Evolutionary conservation across 306 rosid species (phyloP), one percentile per base, ranked within the genome.

Genomic region (Begonia loranthoides): DNA sequence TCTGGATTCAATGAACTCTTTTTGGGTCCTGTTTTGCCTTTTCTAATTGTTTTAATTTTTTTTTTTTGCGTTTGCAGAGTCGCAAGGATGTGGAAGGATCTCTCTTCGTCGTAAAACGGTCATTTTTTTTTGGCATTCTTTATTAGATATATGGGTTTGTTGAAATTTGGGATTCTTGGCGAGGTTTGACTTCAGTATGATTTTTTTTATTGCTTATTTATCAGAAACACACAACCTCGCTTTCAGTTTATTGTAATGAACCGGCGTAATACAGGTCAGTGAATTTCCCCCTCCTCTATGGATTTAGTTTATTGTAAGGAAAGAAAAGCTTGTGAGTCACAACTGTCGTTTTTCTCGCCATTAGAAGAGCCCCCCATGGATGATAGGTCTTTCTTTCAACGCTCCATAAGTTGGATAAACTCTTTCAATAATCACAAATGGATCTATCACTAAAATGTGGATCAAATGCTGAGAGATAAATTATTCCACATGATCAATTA

Each of bases 81-180:
- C 95, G 95, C 51, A 87, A 82, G 73, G 86, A 87, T 65, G 95
- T 87, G 43, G 95, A 82, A 73, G 95, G 95, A 70, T 82, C 95
- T 70, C 95, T 87, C 52, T 87, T 87, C 49, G 95, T 87, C 36
- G 95, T 87, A 16, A 77, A 87, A 70, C 79, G 95, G 95, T 87
- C 21, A 50, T 14, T 28, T 52, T 49, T 14, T 17, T 2, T 45
- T 46, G n/a, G n/a, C n/a, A n/a, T n/a, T n/a, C n/a, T 14, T 50
- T 8, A 11, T 33, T 3, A 45, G 4, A 54, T 2, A 8, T 38
- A 7, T 45, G 11, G 5, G 49, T 45, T 12, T 45, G 10, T 45
- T 9, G 49, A 45, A 45, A 45, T 45, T 12, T 45, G 43, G 43
- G 43, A 10, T 39, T 39, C 10, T 6, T 6, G 6, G 6, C 10